A percentile compares a stretch with the other conserved stretches of the same genome.
Conservation (phyloP, 2,329 filamentous ascomycete genomes). For the Neonectria hederae region DNA sequence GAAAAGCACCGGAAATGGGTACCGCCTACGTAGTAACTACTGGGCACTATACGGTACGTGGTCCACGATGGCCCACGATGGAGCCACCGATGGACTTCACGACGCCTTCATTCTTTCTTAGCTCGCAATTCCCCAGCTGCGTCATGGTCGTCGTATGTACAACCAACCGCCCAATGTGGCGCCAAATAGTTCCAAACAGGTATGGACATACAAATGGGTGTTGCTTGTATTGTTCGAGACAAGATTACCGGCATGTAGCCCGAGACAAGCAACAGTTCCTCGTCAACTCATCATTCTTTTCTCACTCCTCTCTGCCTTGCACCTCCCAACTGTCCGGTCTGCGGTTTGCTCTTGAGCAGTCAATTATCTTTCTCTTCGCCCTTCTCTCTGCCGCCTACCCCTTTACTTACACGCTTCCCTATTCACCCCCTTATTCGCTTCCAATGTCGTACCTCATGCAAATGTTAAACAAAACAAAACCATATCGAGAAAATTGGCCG, state of each 20-base stretch:
- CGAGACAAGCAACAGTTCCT: neutral
- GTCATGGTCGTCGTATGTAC: neutral
- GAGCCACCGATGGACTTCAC: neutral
- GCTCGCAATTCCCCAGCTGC: neutral
- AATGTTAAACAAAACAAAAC: constrained; percentile 29
- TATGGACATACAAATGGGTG: neutral
- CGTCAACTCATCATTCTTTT: constrained; percentile 15
- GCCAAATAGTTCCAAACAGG: neutral
- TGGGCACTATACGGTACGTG: neutral
- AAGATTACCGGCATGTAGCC: neutral
- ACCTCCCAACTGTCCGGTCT: neutral
- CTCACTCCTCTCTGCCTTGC: neutral
- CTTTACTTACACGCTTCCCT: neutral
- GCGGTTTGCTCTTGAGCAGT: neutral
- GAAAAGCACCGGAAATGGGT: neutral
- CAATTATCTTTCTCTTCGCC: neutral
- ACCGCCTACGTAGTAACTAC: neutral
- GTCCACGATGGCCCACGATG: neutral
- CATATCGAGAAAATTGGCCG: constrained; percentile 33
- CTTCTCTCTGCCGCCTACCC: neutral
- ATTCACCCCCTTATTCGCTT: constrained; percentile 26
- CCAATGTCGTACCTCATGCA: constrained; percentile 30
- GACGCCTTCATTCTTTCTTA: neutral
- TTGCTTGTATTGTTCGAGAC: constrained; percentile 5
- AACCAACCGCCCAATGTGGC: neutral